A percentile compares a stretch with the other conserved stretches of the same genome.
These are phyloP conservation scores for Vaccinium macrocarpon DNA, from an alignment of 148 eudicot genomes.

Conservation along the genomic window DNA sequence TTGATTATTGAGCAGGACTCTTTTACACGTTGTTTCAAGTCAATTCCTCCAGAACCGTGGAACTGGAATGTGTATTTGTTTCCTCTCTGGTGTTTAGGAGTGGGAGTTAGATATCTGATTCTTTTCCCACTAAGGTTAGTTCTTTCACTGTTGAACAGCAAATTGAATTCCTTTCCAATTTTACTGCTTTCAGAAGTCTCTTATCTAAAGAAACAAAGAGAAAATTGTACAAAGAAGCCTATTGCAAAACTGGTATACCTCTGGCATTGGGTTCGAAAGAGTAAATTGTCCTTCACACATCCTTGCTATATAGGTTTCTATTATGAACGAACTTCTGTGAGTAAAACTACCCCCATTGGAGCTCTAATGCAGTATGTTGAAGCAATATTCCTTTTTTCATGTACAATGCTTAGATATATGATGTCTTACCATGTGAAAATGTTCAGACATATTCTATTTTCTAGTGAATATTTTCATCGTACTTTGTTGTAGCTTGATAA, in stretches of 20 bases:
- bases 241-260: background rate
- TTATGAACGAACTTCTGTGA: background rate
- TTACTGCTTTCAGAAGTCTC: background rate
- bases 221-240: background rate
- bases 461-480: background rate
- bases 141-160: background rate
- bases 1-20: conserved; percentile 66
- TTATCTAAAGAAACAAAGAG: conserved; percentile 2
- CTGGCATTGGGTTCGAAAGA: background rate
- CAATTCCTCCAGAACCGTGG: conserved; percentile 98
- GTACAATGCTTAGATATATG: background rate
- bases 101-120: conserved; percentile 70
- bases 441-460: background rate
- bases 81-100: conserved; percentile 94
- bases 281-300: background rate
- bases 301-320: background rate
- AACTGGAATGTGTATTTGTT: conserved; percentile 95
- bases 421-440: background rate
- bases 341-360: background rate
- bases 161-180: background rate
- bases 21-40: conserved; percentile 98
- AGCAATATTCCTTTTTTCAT: background rate
- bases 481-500: background rate
- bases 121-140: conserved; percentile 83
- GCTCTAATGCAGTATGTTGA: background rate